Conservation (phyloP, 2,329 filamentous ascomycete genomes). For the Nemania sp. region DNA sequence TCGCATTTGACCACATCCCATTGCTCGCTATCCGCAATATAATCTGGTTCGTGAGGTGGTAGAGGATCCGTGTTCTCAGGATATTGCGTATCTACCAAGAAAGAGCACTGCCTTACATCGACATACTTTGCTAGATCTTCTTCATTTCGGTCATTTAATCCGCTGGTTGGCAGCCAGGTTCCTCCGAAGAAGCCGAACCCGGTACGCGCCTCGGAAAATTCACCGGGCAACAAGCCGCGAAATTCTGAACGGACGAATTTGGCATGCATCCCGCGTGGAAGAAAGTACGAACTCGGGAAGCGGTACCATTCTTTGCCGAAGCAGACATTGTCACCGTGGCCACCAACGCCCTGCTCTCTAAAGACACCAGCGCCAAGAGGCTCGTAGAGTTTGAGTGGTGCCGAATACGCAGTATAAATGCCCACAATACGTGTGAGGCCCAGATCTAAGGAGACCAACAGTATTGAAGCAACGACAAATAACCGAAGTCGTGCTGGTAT, state of each 20-base stretch:
- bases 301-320: constrained; percentile 98
- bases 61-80: constrained; percentile 53
- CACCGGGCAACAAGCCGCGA: constrained; percentile 82
- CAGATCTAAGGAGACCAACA: constrained; percentile 66
- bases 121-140: constrained; percentile 89
- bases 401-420: constrained; percentile 78
- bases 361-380: constrained; percentile 62
- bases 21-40: constrained; percentile 69
- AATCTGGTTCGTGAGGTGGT: constrained; percentile 77
- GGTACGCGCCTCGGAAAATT: constrained; percentile 75
- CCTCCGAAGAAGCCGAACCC: constrained; percentile 77
- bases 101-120: constrained; percentile 74
- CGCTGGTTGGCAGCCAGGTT: constrained; percentile 78
- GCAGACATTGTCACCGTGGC: constrained; percentile 73
- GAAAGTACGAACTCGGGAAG: constrained; percentile 89
- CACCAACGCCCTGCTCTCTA: constrained; percentile 54
- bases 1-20: constrained; percentile 81
- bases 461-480: constrained; percentile 57
- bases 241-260: constrained; percentile 95
- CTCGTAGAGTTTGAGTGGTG: constrained; percentile 72
- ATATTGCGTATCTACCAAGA: constrained; percentile 86
- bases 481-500: constrained; percentile 79
- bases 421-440: constrained; percentile 75
- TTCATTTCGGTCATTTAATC: constrained; percentile 90
- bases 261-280: constrained; percentile 79